A percentile compares a stretch with the other conserved stretches of the same genome.
Evolutionary conservation across 2,329 filamentous ascomycete genomes (phyloP).

Genomic region (Penicillium glabrum): DNA sequence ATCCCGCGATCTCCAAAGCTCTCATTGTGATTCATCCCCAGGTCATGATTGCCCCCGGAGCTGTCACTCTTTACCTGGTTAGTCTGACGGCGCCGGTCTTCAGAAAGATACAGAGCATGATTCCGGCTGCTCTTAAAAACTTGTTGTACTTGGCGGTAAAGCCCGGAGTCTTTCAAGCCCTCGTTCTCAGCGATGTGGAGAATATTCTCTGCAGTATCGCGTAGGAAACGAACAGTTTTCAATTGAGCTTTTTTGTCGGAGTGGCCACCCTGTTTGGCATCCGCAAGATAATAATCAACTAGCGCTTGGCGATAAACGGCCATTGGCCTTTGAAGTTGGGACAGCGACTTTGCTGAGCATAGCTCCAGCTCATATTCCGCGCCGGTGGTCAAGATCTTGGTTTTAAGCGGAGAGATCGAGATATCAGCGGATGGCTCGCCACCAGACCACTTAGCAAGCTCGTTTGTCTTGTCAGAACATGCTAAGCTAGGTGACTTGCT

Average conservation of each 20-base stretch:
- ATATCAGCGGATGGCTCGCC: no score
- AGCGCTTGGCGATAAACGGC: conserved; percentile 36
- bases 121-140: background rate
- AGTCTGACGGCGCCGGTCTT: background rate
- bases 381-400: no score
- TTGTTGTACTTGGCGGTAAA: background rate
- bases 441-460: no score
- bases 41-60: background rate
- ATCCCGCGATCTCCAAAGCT: no score
- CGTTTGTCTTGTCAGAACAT: no score
- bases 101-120: background rate
- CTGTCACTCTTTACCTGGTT: background rate
- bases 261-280: conserved; percentile 19
- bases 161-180: background rate
- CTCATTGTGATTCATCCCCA: no score
- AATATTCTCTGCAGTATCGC: background rate
- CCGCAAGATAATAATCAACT: conserved; percentile 32
- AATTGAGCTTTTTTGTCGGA: conserved; percentile 21
- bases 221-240: background rate
- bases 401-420: no score
- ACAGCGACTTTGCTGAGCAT: no score
- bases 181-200: background rate
- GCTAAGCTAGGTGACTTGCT: no score
- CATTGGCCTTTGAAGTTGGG: background rate
- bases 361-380: no score